Conservation (phyloP, 2,329 filamentous ascomycete genomes). For the Aspergillus carbonarius region DNA sequence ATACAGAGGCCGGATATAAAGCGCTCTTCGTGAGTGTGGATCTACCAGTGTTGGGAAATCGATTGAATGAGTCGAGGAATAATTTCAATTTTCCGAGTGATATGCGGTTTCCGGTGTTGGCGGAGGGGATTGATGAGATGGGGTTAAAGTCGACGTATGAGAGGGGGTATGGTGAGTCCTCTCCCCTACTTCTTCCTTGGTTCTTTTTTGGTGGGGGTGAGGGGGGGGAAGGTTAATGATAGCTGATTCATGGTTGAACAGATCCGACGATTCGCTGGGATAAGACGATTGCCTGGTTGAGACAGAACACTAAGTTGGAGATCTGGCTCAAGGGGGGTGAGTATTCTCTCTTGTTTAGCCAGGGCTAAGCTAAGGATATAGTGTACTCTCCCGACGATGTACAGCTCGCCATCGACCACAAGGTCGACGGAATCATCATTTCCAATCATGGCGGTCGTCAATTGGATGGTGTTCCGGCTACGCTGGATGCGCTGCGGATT, state of each 20-base stretch:
- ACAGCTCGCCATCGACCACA: conserved; percentile 28
- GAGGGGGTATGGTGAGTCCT: not conserved
- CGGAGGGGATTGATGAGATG: conserved; percentile 11
- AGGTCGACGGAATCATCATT: conserved; percentile 32
- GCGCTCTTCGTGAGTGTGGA: conserved; percentile 56
- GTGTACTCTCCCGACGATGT: conserved; percentile 30
- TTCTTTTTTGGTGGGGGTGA: too few relatives aligned
- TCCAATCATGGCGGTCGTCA: conserved; percentile 37
- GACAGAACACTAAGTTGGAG: conserved; percentile 46
- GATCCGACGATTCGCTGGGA: conserved; percentile 47
- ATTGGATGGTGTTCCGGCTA: conserved; percentile 32
- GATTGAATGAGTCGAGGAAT: conserved; percentile 53
- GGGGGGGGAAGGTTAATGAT: too few relatives aligned
- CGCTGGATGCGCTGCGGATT: conserved; percentile 31
- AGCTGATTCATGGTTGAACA: too few relatives aligned
- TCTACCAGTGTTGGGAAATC: conserved; percentile 50
- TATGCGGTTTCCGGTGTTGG: conserved; percentile 42
- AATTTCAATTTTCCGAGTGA: conserved; percentile 48
- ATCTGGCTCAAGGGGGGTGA: conserved; percentile 22
- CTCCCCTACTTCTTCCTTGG: not conserved
- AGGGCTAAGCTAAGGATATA: not conserved
- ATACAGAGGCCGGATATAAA: conserved; percentile 45
- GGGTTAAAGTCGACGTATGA: not conserved
- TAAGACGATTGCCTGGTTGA: conserved; percentile 47
- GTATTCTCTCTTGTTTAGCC: conserved; percentile 15